Evolutionary conservation across 177 flowering plant species (phyloP), one percentile per base, ranked within the genome.

Genomic region (Vitis hybrid): DNA sequence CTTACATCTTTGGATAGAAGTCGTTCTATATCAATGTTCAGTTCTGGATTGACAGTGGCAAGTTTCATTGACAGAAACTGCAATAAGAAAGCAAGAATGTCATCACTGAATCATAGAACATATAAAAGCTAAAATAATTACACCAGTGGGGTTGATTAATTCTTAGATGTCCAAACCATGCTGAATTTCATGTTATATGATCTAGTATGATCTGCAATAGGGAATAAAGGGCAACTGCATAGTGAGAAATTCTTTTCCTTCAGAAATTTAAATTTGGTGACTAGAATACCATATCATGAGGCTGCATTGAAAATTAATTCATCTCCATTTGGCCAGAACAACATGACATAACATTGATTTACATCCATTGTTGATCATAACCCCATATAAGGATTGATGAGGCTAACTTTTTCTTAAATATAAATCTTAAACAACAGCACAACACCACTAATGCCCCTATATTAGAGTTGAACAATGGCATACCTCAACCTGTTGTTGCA

Each of bases 31-130:
- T 89, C 92, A 60, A 89, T 73, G 74, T 87, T 83, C 64, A 94
- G 64, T 64, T 89, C 98, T 18, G 98, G 97, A 80, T 90, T 90
- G 70, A 93, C 93, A 52, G 97, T 84, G 13, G 98, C 90, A 64
- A 93, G 91, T 80, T 91, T 93, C 98, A 93, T 93, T 3, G 98
- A 91, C 66, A 93, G 74, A 76, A 93, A 93, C 98, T 91, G 88
- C 79, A 81, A 72, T 26, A 79, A 2, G 48, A 77, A 64, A 72
- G 50, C 10, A 58, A 66, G 14, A 2, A 60, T 26, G 52, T 58
- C 54, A 52, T 34, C 5, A 58, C 21, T 26, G 51, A 8, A 15
- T 32, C 5, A 55, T 49, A 26, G 52, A 14, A 34, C 34, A 3
- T 34, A 52, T 9, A 59, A 60, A 23, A 62, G 17, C 64, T 62